Percentiles rank a stretch among this genome's conserved stretches.
These are phyloP conservation scores for Pontederia paniculata DNA, from an alignment of 176 grass and related monocot species.

Conservation along the genomic window DNA sequence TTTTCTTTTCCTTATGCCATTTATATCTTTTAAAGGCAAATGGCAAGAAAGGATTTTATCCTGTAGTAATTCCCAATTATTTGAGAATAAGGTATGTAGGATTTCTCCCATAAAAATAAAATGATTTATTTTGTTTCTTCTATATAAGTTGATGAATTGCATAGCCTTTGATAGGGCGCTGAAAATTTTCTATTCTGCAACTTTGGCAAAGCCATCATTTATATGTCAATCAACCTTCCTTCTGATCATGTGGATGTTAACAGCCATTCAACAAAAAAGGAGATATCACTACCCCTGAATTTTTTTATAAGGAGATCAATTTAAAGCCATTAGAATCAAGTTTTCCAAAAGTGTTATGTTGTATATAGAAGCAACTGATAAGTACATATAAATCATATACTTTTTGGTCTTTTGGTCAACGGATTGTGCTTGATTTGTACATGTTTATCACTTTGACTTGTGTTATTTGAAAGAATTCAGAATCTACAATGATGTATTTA, in stretches of 20 bases:
- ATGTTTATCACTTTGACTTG: too few relatives aligned
- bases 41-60: too few relatives aligned
- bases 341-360: not conserved
- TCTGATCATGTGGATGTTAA: conserved; percentile 87
- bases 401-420: conserved; percentile 94
- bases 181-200: conserved; percentile 78
- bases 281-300: conserved; percentile 30
- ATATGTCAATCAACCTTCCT: conserved; percentile 91
- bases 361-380: too few relatives aligned
- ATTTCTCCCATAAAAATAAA: too few relatives aligned
- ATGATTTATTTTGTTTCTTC: conserved; percentile 9
- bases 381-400: conserved; percentile 19
- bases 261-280: conserved; percentile 93
- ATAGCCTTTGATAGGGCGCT: conserved; percentile 73
- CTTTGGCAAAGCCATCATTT: conserved; percentile 86
- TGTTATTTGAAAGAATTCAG: too few relatives aligned
- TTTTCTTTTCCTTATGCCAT: too few relatives aligned
- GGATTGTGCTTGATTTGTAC: too few relatives aligned
- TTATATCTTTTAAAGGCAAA: too few relatives aligned
- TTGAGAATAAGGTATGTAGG: too few relatives aligned
- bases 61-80: too few relatives aligned
- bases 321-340: not conserved
- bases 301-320: not conserved
- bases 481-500: too few relatives aligned
- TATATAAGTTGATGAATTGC: conserved; percentile 81